Conservation (phyloP, 2,329 filamentous ascomycete genomes). For the Microcyclospora tardicrescens region DNA sequence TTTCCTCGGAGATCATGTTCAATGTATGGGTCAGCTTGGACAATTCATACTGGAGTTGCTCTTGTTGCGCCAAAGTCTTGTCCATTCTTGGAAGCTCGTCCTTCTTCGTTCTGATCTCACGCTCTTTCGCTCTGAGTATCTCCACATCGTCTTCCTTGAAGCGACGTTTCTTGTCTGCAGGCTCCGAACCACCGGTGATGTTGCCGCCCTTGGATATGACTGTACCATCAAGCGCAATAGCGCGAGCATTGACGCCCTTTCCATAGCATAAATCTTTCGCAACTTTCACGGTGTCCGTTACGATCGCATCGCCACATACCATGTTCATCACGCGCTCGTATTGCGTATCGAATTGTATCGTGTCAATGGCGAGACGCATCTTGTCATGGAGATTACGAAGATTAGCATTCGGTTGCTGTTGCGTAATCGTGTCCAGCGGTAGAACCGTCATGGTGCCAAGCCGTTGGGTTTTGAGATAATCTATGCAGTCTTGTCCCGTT, state of each 20-base stretch:
- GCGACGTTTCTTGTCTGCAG: conserved; percentile 54
- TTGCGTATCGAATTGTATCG: conserved; percentile 80
- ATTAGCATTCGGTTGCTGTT: conserved; percentile 77
- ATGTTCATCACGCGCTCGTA: conserved; percentile 89
- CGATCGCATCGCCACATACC: conserved; percentile 86
- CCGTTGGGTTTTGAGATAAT: conserved; percentile 83
- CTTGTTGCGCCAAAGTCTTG: conserved; percentile 63
- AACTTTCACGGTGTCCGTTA: conserved; percentile 76
- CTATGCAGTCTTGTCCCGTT: conserved; percentile 83
- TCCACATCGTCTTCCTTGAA: conserved; percentile 88
- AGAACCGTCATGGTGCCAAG: conserved; percentile 86
- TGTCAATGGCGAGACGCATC: conserved; percentile 81
- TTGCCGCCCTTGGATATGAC: conserved; percentile 93
- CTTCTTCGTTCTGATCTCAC: conserved; percentile 66
- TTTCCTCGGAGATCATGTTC: conserved; percentile 57
- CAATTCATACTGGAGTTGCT: conserved; percentile 67
- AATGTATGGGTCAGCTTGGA: conserved; percentile 67
- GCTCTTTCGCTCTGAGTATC: conserved; percentile 61
- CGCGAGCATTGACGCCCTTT: conserved; percentile 75
- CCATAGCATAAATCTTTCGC: conserved; percentile 85
- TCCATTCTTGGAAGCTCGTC: conserved; percentile 67
- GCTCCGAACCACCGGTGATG: conserved; percentile 88
- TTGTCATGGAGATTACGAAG: conserved; percentile 76
- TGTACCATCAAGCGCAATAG: conserved; percentile 86
- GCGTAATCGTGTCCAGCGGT: conserved; percentile 92